phyloP scores from a whole-genome alignment of 2,329 filamentous ascomycete species.

The Teratosphaeriaceae sp. region DNA sequence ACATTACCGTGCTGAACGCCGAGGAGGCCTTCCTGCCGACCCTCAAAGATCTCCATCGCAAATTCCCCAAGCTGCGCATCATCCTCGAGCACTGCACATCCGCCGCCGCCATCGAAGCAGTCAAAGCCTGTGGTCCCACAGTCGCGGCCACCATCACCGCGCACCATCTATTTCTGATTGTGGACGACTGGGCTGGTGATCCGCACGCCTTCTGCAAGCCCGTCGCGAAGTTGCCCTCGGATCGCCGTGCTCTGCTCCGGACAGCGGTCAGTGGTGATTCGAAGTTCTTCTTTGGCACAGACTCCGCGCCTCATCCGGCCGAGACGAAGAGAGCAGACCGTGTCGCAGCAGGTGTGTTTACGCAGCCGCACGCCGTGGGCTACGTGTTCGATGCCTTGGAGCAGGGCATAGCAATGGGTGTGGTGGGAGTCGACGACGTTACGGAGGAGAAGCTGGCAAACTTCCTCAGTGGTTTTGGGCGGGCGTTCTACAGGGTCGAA shows the following conservation, averaged over 20 bases:
- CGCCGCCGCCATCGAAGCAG: conserved; percentile 69
- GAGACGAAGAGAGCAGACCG: conserved; percentile 52
- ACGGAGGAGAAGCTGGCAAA: conserved; percentile 48
- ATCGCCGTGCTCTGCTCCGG: conserved; percentile 65
- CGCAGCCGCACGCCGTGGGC: conserved; percentile 63
- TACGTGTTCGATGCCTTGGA: conserved; percentile 61
- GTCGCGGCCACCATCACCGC: conserved; percentile 80
- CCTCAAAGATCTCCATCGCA: conserved; percentile 62
- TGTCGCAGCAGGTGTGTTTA: conserved; percentile 70
- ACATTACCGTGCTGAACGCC: conserved; percentile 52
- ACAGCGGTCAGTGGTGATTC: conserved; percentile 53
- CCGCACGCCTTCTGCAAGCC: conserved; percentile 78
- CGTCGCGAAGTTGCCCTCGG: conserved; percentile 56
- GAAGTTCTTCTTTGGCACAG: conserved; percentile 70
- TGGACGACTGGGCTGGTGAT: conserved; percentile 63
- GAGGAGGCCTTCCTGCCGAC: conserved; percentile 77
- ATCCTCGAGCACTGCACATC: conserved; percentile 83
- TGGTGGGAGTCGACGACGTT: conserved; percentile 49
- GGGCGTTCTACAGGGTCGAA: conserved; percentile 51
- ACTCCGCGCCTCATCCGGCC: conserved; percentile 63
- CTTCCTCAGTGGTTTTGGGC: conserved; percentile 52
- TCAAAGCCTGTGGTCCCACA: conserved; percentile 66
- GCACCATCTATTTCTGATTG: conserved; percentile 75
- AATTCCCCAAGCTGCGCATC: conserved; percentile 64
- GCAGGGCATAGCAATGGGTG: conserved; percentile 51